These are phyloP conservation scores for Axilococcus clingmanii DNA, from an alignment of 139 green algal species.

Conservation along the genomic window DNA sequence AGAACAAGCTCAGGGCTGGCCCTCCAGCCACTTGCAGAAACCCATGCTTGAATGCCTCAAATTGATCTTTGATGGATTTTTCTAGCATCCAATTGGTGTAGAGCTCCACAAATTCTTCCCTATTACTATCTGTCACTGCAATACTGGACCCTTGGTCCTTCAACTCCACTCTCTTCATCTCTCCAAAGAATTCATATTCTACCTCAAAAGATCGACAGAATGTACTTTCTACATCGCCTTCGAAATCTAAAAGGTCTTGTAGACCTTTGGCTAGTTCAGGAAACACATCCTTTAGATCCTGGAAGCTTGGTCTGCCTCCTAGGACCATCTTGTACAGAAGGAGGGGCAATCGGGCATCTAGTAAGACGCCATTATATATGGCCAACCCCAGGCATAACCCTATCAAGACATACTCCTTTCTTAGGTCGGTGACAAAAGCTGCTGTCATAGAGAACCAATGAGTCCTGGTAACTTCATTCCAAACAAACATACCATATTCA, in stretches of 20 bases:
- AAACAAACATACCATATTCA: slow-evolving; percentile 79
- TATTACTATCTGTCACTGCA: slow-evolving; percentile 90
- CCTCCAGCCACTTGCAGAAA: slow-evolving; percentile 91
- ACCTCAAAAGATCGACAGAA: slow-evolving; percentile 89
- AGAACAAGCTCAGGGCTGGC: slow-evolving; percentile 73
- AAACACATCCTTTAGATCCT: slow-evolving; percentile 45
- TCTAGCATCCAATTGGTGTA: slow-evolving; percentile 91
- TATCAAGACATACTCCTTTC: slow-evolving; percentile 74
- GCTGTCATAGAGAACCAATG: slow-evolving; percentile 62
- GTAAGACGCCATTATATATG: slow-evolving; percentile 79
- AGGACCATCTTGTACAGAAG: slow-evolving; percentile 77
- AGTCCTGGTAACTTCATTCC: slow-evolving; percentile 49
- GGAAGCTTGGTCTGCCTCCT: slow-evolving; percentile 21
- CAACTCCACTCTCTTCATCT: slow-evolving; percentile 71
- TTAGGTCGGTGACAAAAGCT: not conserved
- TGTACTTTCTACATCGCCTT: slow-evolving; percentile 89
- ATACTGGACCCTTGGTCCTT: slow-evolving; percentile 61
- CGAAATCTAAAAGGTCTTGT: slow-evolving; percentile 56
- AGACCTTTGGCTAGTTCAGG: slow-evolving; percentile 49
- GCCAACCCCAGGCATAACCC: slow-evolving; percentile 80
- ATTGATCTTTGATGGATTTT: slow-evolving; percentile 77
- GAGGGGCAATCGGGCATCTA: slow-evolving; percentile 75
- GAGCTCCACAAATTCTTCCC: slow-evolving; percentile 90
- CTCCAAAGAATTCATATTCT: slow-evolving; percentile 80
- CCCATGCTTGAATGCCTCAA: slow-evolving; percentile 63